Base-by-base conservation (phyloP, 257 asterid species). In the Catharanthus roseus region DNA sequence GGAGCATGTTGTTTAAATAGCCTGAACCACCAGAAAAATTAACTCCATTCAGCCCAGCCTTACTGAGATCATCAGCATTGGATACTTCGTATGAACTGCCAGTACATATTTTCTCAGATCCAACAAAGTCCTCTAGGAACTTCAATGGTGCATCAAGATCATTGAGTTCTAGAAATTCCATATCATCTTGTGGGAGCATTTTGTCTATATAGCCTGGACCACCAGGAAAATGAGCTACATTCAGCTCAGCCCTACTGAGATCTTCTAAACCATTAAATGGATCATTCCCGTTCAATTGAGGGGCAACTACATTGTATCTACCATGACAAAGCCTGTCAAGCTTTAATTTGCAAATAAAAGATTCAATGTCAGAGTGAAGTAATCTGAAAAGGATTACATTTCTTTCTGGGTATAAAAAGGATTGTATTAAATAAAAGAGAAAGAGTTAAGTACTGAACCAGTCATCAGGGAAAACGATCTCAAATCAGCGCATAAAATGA, bases 71-170 rank as follows among this genome's bases (percentile, higher is more conserved):
- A 63, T 55, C 67, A 74, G 76, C 63, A 76, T 5, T 51, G 73
- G 58, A 62, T 38, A 78, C 74, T 45, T 70, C 80, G 80, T 55
- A 64, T 10, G 73, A 19, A 65, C 72, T 72, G 62, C 73, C 55
- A 5, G 36, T n/a, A 28, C 74, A 55, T 18, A 78, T 50, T 45
- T 62, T 81, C 70, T 65, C 77, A 67, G 68, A 45, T 55, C 70
- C 77, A 72, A 34, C 12, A 68, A 67, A 70, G 71, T 72, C 84
- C 36, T 56, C 47, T 39, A 79, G 24, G 83, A 67, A 65, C 65
- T 77, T 73, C 83, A 87, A 68, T 3, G 93, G 92, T 12, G 29
- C 12, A 47, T 63, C 70, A 39, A 92, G 85, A 85, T 92, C 97
- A 65, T 77, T 24, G 19, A 89, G 90, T 69, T 92, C 96, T 63